Conservation (phyloP, 1,284 basidiomycete genomes). For the Ustilago crameri region DNA sequence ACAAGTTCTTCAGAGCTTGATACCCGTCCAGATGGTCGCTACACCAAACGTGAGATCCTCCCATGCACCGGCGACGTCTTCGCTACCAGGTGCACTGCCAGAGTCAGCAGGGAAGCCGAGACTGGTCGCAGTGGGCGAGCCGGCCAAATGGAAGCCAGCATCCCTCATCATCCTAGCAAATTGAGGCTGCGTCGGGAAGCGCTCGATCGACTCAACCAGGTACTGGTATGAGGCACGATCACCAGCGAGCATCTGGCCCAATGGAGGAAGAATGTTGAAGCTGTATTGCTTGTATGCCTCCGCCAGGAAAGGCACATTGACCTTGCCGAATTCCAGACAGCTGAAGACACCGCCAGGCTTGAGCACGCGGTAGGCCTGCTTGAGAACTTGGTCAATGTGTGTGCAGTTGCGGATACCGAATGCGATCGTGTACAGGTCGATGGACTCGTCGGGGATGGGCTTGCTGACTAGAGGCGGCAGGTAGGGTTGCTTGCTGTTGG, state of each 20-base stretch:
- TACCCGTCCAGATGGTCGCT: slow-evolving; percentile 66
- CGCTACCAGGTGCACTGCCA: slow-evolving; percentile 31
- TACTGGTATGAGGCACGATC: slow-evolving; percentile 93
- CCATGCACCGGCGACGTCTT: slow-evolving; percentile 60
- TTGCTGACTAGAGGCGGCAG: slow-evolving; percentile 61
- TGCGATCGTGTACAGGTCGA: slow-evolving; percentile 97
- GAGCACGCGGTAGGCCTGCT: slow-evolving; percentile 90
- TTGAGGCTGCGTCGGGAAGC: slow-evolving; percentile 88
- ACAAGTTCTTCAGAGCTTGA: slow-evolving; percentile 34
- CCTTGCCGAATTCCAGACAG: slow-evolving; percentile 95
- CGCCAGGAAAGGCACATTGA: slow-evolving; percentile 86
- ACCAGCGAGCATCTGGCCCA: slow-evolving; percentile 94
- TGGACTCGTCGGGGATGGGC: slow-evolving; percentile 73
- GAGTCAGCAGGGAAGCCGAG: slow-evolving; percentile 56
- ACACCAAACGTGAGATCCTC: slow-evolving; percentile 66
- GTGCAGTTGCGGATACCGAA: slow-evolving; percentile 99
- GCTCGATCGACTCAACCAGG: slow-evolving; percentile 94
- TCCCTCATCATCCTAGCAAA: slow-evolving; percentile 82
- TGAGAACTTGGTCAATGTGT: slow-evolving; percentile 85
- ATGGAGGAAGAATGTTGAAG: slow-evolving; percentile 91
- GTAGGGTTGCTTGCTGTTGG: slow-evolving; percentile 53
- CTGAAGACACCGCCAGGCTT: slow-evolving; percentile 97
- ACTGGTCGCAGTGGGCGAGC: slow-evolving; percentile 53
- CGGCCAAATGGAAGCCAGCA: slow-evolving; percentile 69
- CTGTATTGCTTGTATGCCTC: slow-evolving; percentile 95